A percentile compares a stretch with the other conserved stretches of the same genome.
Conservation (phyloP, 495 filamentous ascomycete genomes). For the Trypethelium eluteriae region DNA sequence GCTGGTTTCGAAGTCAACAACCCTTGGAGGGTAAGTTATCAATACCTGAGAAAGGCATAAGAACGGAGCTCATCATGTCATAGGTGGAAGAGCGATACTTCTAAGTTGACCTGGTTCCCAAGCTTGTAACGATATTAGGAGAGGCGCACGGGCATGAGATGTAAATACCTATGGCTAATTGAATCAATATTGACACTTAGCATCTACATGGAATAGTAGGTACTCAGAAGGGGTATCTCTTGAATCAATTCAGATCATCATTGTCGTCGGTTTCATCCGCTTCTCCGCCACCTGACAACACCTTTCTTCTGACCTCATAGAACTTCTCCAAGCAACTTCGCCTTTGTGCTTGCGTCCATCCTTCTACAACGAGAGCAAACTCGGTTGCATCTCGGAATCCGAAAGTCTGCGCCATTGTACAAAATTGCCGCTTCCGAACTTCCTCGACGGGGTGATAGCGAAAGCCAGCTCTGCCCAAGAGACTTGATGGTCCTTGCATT, state of each 20-base stretch:
- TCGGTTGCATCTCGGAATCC: conserved; percentile 70
- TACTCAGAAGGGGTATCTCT: not conserved
- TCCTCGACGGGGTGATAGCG: conserved; percentile 66
- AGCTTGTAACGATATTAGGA: not conserved
- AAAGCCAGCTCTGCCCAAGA: conserved; percentile 38
- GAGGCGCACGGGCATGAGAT: not conserved
- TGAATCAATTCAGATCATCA: conserved; percentile 8
- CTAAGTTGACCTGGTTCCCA: not conserved
- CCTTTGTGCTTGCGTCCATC: conserved; percentile 82
- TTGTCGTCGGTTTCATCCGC: not conserved
- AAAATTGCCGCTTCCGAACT: conserved; percentile 78
- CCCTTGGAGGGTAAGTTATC: conserved; percentile 71
- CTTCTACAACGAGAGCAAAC: conserved; percentile 89
- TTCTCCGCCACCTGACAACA: not conserved
- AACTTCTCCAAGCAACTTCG: conserved; percentile 73
- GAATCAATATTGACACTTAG: not conserved
- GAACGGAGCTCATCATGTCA: not conserved
- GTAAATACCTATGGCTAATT: not conserved
- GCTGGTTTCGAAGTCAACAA: conserved; percentile 89
- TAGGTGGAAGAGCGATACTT: not conserved
- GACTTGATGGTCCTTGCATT: conserved; percentile 30
- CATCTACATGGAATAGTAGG: too few species aligned
- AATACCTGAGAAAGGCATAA: not conserved
- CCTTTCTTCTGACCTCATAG: conserved; percentile 52
- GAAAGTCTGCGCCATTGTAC: conserved; percentile 74